phyloP scores from a whole-genome alignment of 1,284 basidiomycete species.

The Sporisorium sorghi region DNA sequence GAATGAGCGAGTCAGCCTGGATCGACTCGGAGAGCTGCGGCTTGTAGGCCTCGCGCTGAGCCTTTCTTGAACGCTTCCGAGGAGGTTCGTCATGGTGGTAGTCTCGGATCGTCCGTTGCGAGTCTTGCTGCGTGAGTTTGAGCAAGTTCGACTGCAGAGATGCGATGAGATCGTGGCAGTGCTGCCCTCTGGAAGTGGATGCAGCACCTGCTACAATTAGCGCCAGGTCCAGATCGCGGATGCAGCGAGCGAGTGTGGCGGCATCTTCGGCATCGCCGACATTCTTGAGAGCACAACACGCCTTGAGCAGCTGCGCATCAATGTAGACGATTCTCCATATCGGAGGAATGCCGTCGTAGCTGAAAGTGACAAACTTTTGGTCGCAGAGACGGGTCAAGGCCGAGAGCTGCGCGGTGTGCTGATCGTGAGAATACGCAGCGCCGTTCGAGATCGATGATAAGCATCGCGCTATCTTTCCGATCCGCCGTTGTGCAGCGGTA shows the following conservation, averaged over 20 bases:
- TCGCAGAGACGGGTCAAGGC: constrained; percentile 70
- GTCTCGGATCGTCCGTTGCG: not conserved
- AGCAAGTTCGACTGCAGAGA: constrained; percentile 54
- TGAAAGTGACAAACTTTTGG: constrained; percentile 70
- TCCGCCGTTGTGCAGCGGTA: constrained; percentile 5
- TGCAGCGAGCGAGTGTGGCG: constrained; percentile 1
- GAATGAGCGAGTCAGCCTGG: constrained; percentile 22
- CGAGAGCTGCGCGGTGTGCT: constrained; percentile 13
- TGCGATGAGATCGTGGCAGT: constrained; percentile 67
- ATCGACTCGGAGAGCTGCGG: not conserved
- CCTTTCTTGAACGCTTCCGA: constrained; percentile 10
- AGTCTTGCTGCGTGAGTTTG: not conserved
- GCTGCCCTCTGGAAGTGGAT: constrained; percentile 24
- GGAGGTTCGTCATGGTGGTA: not conserved
- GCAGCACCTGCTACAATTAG: constrained; percentile 82
- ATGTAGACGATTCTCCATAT: constrained; percentile 71
- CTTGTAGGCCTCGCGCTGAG: not conserved
- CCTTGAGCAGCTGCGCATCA: constrained; percentile 62
- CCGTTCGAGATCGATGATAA: not conserved
- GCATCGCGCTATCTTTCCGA: not conserved
- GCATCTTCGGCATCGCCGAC: not conserved
- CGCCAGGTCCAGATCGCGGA: constrained; percentile 79
- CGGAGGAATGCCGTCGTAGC: constrained; percentile 69
- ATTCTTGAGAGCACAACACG: constrained; percentile 17
- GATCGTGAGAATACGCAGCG: too few species aligned